A percentile compares a stretch with the other conserved stretches of the same genome.
phyloP scores from a whole-genome alignment of 2,329 filamentous ascomycete genomes.

The Aspergillus sp. region DNA sequence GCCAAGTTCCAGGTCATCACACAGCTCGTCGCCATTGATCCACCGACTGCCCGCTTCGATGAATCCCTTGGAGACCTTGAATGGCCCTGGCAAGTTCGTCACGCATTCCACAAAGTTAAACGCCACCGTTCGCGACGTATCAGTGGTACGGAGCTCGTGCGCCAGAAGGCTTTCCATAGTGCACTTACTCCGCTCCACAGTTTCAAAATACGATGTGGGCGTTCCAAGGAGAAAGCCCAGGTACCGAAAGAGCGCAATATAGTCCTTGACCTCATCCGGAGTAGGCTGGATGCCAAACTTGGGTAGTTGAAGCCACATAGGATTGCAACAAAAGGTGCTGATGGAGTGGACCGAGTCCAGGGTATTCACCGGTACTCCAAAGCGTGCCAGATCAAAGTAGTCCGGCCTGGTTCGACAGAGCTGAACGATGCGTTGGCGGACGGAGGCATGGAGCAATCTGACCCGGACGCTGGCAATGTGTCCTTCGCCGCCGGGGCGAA shows the following conservation, averaged over 20 bases:
- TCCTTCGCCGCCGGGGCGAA: constrained; percentile 67
- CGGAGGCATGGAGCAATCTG: constrained; percentile 66
- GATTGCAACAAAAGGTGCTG: constrained; percentile 64
- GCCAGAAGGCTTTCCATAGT: constrained; percentile 58
- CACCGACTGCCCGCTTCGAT: constrained; percentile 43
- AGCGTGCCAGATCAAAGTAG: constrained; percentile 61
- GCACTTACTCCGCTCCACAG: constrained; percentile 55
- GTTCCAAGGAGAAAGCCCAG: constrained; percentile 69
- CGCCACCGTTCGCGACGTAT: constrained; percentile 38
- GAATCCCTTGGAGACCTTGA: constrained; percentile 39
- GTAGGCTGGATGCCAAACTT: constrained; percentile 68
- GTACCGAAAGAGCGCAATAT: constrained; percentile 72
- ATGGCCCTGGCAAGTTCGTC: constrained; percentile 37
- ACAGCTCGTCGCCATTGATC: constrained; percentile 43
- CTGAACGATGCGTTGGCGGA: constrained; percentile 64
- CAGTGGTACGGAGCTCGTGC: constrained; percentile 39
- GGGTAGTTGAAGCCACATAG: constrained; percentile 68
- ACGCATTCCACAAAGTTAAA: constrained; percentile 45
- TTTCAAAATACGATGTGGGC: constrained; percentile 62
- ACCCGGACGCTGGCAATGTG: constrained; percentile 66
- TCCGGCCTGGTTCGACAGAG: constrained; percentile 55
- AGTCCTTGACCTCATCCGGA: constrained; percentile 63
- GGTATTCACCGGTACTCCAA: constrained; percentile 70
- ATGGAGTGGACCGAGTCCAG: constrained; percentile 72
- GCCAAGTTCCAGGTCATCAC: constrained; percentile 39